These are phyloP conservation scores for Trifolium subterraneum DNA, from an alignment of 306 rosid species.

Conservation along the genomic window DNA sequence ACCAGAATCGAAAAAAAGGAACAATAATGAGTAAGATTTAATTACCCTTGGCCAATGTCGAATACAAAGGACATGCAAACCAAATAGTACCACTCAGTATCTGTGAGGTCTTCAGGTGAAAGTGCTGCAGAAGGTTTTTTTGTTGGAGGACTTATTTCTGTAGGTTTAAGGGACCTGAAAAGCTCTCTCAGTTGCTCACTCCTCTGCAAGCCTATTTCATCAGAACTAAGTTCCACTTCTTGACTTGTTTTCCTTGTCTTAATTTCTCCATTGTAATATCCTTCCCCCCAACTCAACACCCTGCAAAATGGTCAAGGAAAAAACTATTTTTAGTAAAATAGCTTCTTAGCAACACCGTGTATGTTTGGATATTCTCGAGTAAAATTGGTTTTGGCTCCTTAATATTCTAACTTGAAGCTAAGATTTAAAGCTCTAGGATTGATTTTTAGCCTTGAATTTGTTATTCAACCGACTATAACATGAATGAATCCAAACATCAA, in stretches of 20 bases:
- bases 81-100: slow-evolving; percentile 91
- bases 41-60: slow-evolving; percentile 84
- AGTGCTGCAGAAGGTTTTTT: slow-evolving; percentile 80
- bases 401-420: no score
- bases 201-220: slow-evolving; percentile 74
- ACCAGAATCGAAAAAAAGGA: neutral
- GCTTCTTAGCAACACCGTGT: no score
- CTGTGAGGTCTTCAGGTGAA: slow-evolving; percentile 87
- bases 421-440: no score
- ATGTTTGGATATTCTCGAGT: no score
- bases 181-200: slow-evolving; percentile 78
- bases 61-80: slow-evolving; percentile 90
- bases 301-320: slow-evolving; percentile 43
- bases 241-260: slow-evolving; percentile 87
- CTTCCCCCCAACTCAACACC: slow-evolving; percentile 81
- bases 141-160: slow-evolving; percentile 62
- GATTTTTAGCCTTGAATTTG: neutral
- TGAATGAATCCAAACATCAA: neutral
- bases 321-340: neutral
- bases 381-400: no score
- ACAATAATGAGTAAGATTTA: slow-evolving; percentile 31
- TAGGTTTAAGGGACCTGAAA: slow-evolving; percentile 63
- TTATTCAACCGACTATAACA: neutral
- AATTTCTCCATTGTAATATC: slow-evolving; percentile 90
- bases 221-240: slow-evolving; percentile 66